Evolutionary conservation across 345 rosid species (phyloP).

Genomic region (Eucalyptus leucophloia): DNA sequence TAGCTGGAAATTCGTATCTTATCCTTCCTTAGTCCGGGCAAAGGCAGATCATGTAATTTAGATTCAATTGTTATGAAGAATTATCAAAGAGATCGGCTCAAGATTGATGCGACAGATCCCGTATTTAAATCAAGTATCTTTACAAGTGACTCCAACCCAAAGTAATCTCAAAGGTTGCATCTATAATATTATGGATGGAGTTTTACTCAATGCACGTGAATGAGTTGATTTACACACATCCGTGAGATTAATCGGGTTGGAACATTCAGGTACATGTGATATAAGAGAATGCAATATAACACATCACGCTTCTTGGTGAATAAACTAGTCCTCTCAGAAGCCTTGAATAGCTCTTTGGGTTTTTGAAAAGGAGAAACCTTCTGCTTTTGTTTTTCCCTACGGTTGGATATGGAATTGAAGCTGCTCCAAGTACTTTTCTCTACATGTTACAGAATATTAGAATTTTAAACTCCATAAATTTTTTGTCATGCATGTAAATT

Average conservation of each 20-base stretch:
- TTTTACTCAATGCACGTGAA: not conserved
- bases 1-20: not conserved
- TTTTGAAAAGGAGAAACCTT: not conserved
- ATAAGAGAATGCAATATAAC: not conserved
- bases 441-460: not conserved
- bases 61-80: not conserved
- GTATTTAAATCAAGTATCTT: not conserved
- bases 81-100: not conserved
- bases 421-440: not conserved
- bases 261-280: not conserved
- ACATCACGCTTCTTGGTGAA: not conserved
- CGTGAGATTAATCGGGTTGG: not conserved
- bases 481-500: not conserved
- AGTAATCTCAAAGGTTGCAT: not conserved
- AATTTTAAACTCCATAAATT: not conserved
- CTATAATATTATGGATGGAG: rapidly evolving
- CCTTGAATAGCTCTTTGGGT: not conserved
- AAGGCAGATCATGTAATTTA: not conserved
- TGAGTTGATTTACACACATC: not conserved
- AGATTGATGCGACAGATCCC: not conserved
- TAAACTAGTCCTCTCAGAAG: not conserved
- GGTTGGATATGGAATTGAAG: not conserved
- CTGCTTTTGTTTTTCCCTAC: not conserved
- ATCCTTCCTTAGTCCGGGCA: not conserved
- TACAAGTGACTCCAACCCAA: rapidly evolving